Evolutionary conservation across 768 basidiomycete species (phyloP), one percentile per base, ranked within the genome.

Genomic region (Mycena rosella): DNA sequence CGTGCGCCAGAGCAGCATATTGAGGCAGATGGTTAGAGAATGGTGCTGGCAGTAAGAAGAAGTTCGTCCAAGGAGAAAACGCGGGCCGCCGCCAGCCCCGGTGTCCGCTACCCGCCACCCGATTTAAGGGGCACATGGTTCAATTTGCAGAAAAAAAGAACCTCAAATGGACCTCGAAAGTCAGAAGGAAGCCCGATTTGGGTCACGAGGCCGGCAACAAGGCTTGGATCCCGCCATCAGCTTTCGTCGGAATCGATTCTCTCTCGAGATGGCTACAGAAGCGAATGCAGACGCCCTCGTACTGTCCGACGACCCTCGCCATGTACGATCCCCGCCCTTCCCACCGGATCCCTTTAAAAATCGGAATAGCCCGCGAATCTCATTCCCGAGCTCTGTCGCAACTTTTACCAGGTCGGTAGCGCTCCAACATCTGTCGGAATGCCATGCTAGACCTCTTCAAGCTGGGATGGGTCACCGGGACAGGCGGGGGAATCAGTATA

Each of bases 391-490:
- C 85, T 96, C 1, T 96, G 95, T 77, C 83, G 87, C 48, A 87
- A 89, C 8, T 96, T 96, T 78, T 96, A 96, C 80, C 86, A 86
- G 68, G 79, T 82, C 73, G 53, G 78, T 62, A 73, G 49, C 67
- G 3, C 42, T 18, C 2, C 11, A 62, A 42, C 7, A 20, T 52
- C 48, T 32, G 30, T 52, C 51, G 57, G 24, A 9, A 51, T 54
- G 40, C 27, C 58, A 26, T 51, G 69, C 26, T 72, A 60, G 27
- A 57, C 27, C 44, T n/a, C 52, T 42, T n/a, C 44, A 57, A 80
- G 81, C 86, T 96, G 24, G 95, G 95, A 17, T 96, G 95, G 95
- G 95, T 96, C 1, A 96, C 95, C 3, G 95, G 95, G 18, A 96
- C 95, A 2, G 95, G 94, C 8, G 89, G 89, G 27, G 93, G 93